A percentile compares a stretch with the other conserved stretches of the same genome.
Evolutionary conservation across 2,329 filamentous ascomycete species (phyloP).

Genomic region (Fusarium staphyleae): DNA sequence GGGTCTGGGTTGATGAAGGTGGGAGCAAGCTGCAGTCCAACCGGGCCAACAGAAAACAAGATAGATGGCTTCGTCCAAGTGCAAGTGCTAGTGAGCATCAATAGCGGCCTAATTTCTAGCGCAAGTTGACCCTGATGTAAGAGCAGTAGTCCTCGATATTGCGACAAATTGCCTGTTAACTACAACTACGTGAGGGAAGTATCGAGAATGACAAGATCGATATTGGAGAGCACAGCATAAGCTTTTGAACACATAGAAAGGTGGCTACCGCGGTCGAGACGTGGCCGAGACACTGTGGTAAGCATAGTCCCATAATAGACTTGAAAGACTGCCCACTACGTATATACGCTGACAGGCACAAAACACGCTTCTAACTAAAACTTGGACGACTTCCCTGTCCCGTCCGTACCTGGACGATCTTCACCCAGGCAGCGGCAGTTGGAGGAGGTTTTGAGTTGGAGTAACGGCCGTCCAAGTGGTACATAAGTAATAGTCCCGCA

Average conservation of each 20-base stretch:
- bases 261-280: background rate
- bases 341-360: too few species aligned
- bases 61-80: constrained; percentile 15
- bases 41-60: constrained; percentile 25
- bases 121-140: background rate
- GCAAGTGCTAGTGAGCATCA: constrained; percentile 3
- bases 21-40: constrained; percentile 17
- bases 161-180: background rate
- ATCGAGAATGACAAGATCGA: background rate
- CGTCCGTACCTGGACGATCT: constrained; percentile 11
- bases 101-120: constrained; percentile 2
- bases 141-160: background rate
- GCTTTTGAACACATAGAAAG: background rate
- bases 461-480: constrained; percentile 16
- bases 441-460: constrained; percentile 9
- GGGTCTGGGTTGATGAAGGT: constrained; percentile 24
- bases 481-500: too few species aligned
- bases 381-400: constrained; percentile 13
- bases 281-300: background rate
- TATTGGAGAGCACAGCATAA: background rate
- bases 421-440: constrained; percentile 25
- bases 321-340: too few species aligned
- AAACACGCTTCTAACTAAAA: constrained; percentile 8
- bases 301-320: too few species aligned
- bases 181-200: background rate